Evolutionary conservation across 1,284 basidiomycete species (phyloP).

Genomic region (Trichosporon faecale): DNA sequence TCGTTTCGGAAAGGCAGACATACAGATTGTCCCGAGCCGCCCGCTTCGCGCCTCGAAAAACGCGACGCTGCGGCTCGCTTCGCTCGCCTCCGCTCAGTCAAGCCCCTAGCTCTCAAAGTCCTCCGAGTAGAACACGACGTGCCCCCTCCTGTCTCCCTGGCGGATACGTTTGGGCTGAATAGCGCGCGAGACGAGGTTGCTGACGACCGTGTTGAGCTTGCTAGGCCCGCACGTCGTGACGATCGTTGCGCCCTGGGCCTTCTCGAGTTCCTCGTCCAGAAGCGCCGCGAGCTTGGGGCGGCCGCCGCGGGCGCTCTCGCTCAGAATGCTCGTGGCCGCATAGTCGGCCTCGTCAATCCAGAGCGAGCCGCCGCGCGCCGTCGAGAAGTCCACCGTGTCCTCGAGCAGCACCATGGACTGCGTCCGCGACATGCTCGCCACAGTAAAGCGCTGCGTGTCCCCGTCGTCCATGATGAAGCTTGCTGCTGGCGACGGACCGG

Average conservation of each 20-base stretch:
- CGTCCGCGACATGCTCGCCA: slow-evolving; percentile 32
- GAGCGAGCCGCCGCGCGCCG: slow-evolving; percentile 20
- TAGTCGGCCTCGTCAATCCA: slow-evolving; percentile 67
- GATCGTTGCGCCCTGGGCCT: slow-evolving; percentile 60
- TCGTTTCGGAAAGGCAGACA: too few species aligned
- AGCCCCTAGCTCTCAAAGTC: slow-evolving; percentile 61
- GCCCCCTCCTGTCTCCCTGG: slow-evolving; percentile 63
- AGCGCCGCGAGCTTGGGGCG: slow-evolving; percentile 69
- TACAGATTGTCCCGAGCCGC: too few species aligned
- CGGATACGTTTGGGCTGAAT: slow-evolving; percentile 61
- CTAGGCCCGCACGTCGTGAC: slow-evolving; percentile 76
- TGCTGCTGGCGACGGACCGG: slow-evolving; percentile 30
- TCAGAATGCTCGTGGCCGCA: slow-evolving; percentile 63
- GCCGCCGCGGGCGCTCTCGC: slow-evolving; percentile 68
- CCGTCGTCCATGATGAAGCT: slow-evolving; percentile 39
- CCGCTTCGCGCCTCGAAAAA: neutral
- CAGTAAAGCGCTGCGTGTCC: slow-evolving; percentile 30
- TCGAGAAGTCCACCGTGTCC: slow-evolving; percentile 27
- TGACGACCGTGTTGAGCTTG: slow-evolving; percentile 67
- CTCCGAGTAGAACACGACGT: slow-evolving; percentile 63
- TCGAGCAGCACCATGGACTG: slow-evolving; percentile 48
- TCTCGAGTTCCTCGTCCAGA: slow-evolving; percentile 64
- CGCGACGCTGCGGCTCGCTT: neutral
- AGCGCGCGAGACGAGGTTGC: slow-evolving; percentile 64
- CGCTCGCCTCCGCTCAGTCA: neutral